Base-by-base conservation (phyloP, 2,329 filamentous ascomycete species). In the Aureobasidium leucospermi region DNA sequence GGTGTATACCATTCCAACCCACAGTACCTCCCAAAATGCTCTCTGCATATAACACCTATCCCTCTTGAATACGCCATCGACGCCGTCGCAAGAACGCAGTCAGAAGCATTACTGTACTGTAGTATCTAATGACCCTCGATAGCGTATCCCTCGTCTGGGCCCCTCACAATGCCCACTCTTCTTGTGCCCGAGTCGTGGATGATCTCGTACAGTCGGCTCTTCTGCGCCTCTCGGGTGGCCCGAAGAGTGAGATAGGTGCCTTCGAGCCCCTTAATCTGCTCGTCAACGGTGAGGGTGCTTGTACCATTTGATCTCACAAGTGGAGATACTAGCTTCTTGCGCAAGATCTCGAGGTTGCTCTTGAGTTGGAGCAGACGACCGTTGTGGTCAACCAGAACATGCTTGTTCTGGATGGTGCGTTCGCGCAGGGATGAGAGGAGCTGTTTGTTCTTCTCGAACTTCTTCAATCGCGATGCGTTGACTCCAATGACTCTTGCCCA, bases 361-460 rank as follows among this genome's bases (percentile, higher is more conserved):
- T 96, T 94, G 42, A 97, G 81, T 2, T 87, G 88, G 58, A 94
- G 79, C 41, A 97, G 82, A 63, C 89, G 87, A 62, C 88, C 85
- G 67, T 95, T 94, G 73, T 96, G 92, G 67, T 91, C 88, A 64
- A 94, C 85, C 8, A 97, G 81, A 38, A 95, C 81, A 63, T 85
- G 84, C 75, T 96, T 96, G 76, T 96, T 96, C 62, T 85, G 83
- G 28, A 96, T 85, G 1, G 92, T 96, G 67, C 88, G 88, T 61
- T 87, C 84, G 63, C 91, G 85, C 60, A 97, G 87, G 64, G 87
- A 87, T 52, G 81, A 83, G 28, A 97, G 83, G 0, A 96, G 79
- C 52, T 85, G 81, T 63, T 87, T 87, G 78, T 97, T 97, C 75
- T 89, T 90, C 72, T 96, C 90, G 73, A 91, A 96, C 73, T 96